A percentile compares a stretch with the other conserved stretches of the same genome.
phyloP scores from a whole-genome alignment of 768 basidiomycete species.

The Albatrellus ellisii region DNA sequence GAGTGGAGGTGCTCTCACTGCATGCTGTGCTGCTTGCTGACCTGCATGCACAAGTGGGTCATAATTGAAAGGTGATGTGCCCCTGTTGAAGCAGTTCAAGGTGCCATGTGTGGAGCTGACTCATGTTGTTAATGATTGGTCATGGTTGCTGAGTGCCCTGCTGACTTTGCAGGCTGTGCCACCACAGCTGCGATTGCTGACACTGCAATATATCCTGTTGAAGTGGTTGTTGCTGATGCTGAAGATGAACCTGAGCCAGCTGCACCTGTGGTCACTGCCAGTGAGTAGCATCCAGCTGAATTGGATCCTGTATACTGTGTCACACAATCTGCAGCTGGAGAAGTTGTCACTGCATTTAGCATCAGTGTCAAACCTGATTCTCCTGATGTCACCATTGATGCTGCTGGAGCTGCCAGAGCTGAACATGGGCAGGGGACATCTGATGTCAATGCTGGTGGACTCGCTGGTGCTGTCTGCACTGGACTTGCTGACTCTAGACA shows the following conservation, averaged over 20 bases:
- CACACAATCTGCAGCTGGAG: slow-evolving; percentile 43
- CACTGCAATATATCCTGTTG: slow-evolving; percentile 62
- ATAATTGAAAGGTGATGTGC: slow-evolving; percentile 60
- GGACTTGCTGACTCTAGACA: slow-evolving; percentile 48
- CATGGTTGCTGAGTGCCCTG: slow-evolving; percentile 52
- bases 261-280: slow-evolving; percentile 55
- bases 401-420: slow-evolving; percentile 42
- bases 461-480: slow-evolving; percentile 45
- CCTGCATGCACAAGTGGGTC: too few relatives aligned
- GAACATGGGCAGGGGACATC: slow-evolving; percentile 52
- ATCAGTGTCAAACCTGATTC: slow-evolving; percentile 44
- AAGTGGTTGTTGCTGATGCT: slow-evolving; percentile 70
- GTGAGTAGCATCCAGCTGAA: slow-evolving; percentile 51
- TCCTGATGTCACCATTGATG: slow-evolving; percentile 42
- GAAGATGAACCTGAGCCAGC: slow-evolving; percentile 37
- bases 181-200: slow-evolving; percentile 40
- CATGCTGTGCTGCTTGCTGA: too few relatives aligned
- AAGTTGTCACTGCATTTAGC: slow-evolving; percentile 48
- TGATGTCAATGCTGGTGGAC: slow-evolving; percentile 48
- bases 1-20: too few relatives aligned
- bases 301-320: slow-evolving; percentile 52
- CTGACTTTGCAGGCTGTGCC: slow-evolving; percentile 24
- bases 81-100: slow-evolving; percentile 63
- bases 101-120: slow-evolving; percentile 57
- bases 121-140: slow-evolving; percentile 47